These are phyloP conservation scores for Parmales sp. DNA, from an alignment of 108 stramenopile genomes.

Conservation along the genomic window DNA sequence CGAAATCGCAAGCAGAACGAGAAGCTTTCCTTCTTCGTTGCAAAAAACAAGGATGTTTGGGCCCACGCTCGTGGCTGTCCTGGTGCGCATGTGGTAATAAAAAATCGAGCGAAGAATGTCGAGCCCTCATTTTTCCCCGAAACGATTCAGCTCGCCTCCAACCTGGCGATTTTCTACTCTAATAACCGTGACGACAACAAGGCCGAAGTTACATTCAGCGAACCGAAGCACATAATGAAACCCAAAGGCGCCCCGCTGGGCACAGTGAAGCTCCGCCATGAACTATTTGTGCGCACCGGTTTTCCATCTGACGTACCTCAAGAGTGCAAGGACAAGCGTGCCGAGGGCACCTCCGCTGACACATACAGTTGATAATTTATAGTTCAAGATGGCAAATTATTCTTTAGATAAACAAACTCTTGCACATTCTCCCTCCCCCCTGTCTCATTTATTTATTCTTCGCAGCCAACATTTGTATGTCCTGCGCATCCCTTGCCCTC, in stretches of 20 bases:
- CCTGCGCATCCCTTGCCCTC: slow-evolving; percentile 4
- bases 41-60: slow-evolving; percentile 67
- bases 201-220: slow-evolving; percentile 57
- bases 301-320: too few relatives aligned
- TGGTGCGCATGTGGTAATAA: slow-evolving; percentile 70
- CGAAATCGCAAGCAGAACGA: slow-evolving; percentile 75
- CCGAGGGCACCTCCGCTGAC: too few relatives aligned
- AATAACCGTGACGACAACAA: slow-evolving; percentile 58
- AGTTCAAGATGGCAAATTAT: too few relatives aligned
- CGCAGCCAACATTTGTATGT: neutral
- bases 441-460: slow-evolving; percentile 9
- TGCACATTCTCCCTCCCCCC: too few relatives aligned
- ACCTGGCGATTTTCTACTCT: slow-evolving; percentile 71
- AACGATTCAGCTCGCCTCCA: slow-evolving; percentile 62
- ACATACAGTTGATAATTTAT: too few relatives aligned
- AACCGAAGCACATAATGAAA: slow-evolving; percentile 71
- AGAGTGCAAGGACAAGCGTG: too few relatives aligned
- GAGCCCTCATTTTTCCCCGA: slow-evolving; percentile 36
- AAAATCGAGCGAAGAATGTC: slow-evolving; percentile 48
- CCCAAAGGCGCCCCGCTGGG: slow-evolving; percentile 71
- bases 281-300: too few relatives aligned
- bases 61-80: slow-evolving; percentile 70
- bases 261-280: slow-evolving; percentile 64
- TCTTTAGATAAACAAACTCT: too few relatives aligned
- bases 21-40: slow-evolving; percentile 54